Percentiles rank a stretch among this genome's conserved stretches.
Evolutionary conservation across 345 rosid species (phyloP).

Genomic region (Euphorbia lathyris): DNA sequence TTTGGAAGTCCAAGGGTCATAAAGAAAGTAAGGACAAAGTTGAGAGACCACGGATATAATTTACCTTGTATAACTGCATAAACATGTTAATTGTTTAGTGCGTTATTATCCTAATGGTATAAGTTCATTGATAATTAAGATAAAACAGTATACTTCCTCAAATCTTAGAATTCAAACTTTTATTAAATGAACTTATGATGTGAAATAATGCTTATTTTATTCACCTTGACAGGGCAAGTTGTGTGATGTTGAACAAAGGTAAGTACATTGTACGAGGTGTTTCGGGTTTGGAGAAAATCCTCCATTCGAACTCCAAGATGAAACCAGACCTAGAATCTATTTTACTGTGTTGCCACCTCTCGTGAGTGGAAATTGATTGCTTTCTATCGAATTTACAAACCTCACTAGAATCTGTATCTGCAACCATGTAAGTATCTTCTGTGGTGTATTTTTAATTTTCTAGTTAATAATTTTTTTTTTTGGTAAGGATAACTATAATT

Average conservation of each 20-base stretch:
- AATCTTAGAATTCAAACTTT: background rate
- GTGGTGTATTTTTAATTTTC: background rate
- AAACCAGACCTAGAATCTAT: constrained; percentile 31
- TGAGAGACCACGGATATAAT: no score
- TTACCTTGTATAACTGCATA: background rate
- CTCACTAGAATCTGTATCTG: background rate
- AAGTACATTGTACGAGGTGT: constrained; percentile 50
- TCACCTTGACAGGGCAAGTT: constrained; percentile 41
- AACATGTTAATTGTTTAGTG: background rate
- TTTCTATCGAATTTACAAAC: no score
- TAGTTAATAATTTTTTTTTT: no score
- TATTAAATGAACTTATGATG: background rate
- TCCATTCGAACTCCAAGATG: constrained; percentile 32
- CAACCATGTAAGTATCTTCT: background rate
- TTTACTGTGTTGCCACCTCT: constrained; percentile 27
- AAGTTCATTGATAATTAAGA: background rate
- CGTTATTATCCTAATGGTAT: background rate
- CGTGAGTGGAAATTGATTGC: background rate
- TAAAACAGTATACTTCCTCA: background rate
- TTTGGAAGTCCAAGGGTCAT: no score
- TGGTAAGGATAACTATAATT: no score
- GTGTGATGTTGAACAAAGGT: constrained; percentile 74
- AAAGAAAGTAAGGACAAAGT: background rate
- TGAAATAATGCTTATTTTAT: background rate
- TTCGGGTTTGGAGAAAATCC: constrained; percentile 48